A percentile compares a stretch with the other conserved stretches of the same genome.
Evolutionary conservation across 192 early-diverging fungal species (phyloP).

Genomic region (Coemansia sp.): DNA sequence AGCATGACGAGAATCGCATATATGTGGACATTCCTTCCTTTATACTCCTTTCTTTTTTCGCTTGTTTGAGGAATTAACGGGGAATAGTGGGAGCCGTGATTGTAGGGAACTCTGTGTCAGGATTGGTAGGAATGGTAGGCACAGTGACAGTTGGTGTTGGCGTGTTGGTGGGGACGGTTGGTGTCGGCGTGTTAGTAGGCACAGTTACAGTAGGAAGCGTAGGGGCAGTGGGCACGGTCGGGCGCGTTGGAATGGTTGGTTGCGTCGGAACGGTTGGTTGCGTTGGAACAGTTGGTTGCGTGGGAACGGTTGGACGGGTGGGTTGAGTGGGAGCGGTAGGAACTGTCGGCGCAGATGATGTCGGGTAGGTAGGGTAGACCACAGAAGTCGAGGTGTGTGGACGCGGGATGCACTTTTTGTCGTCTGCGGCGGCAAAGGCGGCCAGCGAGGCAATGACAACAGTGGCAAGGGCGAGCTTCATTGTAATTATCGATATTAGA

Average conservation of each 20-base stretch:
- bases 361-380: background rate
- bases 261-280: background rate
- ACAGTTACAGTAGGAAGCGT: no score
- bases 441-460: slow-evolving; percentile 27
- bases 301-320: background rate
- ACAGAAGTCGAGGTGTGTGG: slow-evolving; percentile 13
- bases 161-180: background rate
- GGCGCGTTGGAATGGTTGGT: background rate
- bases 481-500: background rate
- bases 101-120: slow-evolving; percentile 7
- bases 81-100: slow-evolving; percentile 12
- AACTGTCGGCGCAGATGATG: background rate
- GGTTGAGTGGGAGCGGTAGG: background rate
- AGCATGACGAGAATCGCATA: background rate
- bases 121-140: no score
- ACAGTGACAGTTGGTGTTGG: no score
- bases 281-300: background rate
- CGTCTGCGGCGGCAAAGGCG: slow-evolving; percentile 25
- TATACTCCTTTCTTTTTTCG: background rate
- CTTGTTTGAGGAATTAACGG: background rate
- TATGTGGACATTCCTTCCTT: background rate
- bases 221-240: no score
- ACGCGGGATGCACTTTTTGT: slow-evolving; percentile 48
- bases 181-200: background rate
- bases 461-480: slow-evolving; percentile 27